Evolutionary conservation across 257 asterid genomes (phyloP).

Genomic region (Apocynum venetum): DNA sequence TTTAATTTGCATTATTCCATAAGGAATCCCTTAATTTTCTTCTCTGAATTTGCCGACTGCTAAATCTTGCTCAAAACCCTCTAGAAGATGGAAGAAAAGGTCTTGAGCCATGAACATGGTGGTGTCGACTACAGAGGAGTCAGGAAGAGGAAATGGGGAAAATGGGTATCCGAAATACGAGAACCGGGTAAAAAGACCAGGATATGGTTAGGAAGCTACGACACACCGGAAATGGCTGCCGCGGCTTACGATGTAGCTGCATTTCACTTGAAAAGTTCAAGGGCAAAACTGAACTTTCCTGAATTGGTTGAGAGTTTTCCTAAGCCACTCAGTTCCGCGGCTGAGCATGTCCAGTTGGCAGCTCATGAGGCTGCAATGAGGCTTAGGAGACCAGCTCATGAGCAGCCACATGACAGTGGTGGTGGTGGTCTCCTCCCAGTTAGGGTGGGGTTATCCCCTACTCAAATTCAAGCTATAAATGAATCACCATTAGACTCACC

Average conservation of each 20-base stretch:
- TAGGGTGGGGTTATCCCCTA: conserved; percentile 44
- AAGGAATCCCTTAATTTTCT: background rate
- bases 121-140: conserved; percentile 29
- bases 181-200: conserved; percentile 49
- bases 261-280: conserved; percentile 41
- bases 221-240: conserved; percentile 59
- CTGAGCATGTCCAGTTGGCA: conserved; percentile 39
- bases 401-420: background rate
- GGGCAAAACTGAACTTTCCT: conserved; percentile 48
- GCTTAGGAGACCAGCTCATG: conserved; percentile 11
- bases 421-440: conserved; percentile 18
- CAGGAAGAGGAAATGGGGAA: conserved; percentile 53
- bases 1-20: background rate
- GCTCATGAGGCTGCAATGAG: conserved; percentile 54
- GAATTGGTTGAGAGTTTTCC: conserved; percentile 35
- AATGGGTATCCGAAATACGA: conserved; percentile 67
- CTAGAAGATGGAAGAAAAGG: background rate
- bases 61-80: background rate
- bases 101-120: conserved; percentile 1
- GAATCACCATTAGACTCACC: conserved; percentile 67
- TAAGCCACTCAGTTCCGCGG: conserved; percentile 30
- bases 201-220: conserved; percentile 62
- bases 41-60: background rate
- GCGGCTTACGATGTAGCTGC: conserved; percentile 65
- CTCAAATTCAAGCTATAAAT: conserved; percentile 58